phyloP scores from a whole-genome alignment of 352 stramenopile species.

The Phytophthora pini region DNA sequence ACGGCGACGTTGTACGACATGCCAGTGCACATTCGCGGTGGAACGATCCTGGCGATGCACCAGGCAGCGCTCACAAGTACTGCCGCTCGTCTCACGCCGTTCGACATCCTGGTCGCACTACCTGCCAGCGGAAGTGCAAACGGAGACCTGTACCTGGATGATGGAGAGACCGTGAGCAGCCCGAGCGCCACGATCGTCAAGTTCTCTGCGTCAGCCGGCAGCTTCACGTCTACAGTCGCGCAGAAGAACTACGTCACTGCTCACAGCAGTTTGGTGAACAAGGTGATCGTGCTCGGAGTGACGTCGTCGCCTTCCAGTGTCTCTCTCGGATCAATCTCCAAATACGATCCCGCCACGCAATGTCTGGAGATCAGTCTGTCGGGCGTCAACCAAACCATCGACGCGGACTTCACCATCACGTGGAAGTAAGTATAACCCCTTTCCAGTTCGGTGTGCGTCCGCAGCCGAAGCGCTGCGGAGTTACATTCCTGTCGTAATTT shows the following conservation, averaged over 20 bases:
- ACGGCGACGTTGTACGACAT: constrained; percentile 62
- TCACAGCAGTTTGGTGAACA: constrained; percentile 32
- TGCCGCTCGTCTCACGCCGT: constrained; percentile 51
- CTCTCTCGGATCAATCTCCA: constrained; percentile 30
- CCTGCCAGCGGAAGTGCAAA: constrained; percentile 20
- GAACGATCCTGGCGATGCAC: constrained; percentile 56
- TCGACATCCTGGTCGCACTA: constrained; percentile 59
- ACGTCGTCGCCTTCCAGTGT: constrained; percentile 28
- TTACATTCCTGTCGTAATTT: too few relatives aligned
- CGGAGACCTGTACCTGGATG: constrained; percentile 64
- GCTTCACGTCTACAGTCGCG: constrained; percentile 23
- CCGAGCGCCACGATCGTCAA: constrained; percentile 41
- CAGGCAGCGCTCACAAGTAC: constrained; percentile 53
- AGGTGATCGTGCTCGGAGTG: constrained; percentile 42
- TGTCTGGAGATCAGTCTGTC: constrained; percentile 37
- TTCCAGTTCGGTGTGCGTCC: too few relatives aligned
- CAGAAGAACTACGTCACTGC: constrained; percentile 31
- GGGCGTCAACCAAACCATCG: constrained; percentile 31
- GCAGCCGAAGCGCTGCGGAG: too few relatives aligned
- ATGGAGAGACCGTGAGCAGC: constrained; percentile 51
- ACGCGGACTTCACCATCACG: constrained; percentile 31
- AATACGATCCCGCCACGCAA: constrained; percentile 38
- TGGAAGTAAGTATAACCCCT: constrained; percentile 23
- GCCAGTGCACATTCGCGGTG: constrained; percentile 61
- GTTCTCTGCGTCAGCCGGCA: constrained; percentile 32